Percentiles rank a stretch among this genome's conserved stretches.
Evolutionary conservation across 768 basidiomycete genomes (phyloP).

Genomic region (Clitopilus hobsonii): DNA sequence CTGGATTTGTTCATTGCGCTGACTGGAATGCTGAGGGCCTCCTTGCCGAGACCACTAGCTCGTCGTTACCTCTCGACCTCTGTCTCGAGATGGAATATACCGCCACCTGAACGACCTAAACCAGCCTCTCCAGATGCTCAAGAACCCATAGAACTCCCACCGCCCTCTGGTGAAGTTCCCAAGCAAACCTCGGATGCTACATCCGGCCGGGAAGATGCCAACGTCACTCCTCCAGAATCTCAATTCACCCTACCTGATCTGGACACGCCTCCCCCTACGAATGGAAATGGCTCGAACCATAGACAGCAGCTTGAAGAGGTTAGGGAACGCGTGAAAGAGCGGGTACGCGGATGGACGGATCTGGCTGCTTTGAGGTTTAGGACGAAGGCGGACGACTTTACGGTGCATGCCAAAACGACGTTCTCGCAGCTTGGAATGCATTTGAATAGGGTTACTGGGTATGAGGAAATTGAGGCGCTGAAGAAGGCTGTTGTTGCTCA

Average conservation of each 20-base stretch:
- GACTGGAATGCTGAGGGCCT: conserved; percentile 28
- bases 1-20: not conserved
- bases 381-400: conserved; percentile 53
- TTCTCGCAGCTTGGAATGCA: conserved; percentile 74
- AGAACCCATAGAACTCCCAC: not conserved
- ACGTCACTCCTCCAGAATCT: not conserved
- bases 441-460: conserved; percentile 87
- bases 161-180: not conserved
- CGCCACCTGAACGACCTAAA: not conserved
- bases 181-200: not conserved
- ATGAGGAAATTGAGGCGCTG: conserved; percentile 81
- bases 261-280: not conserved
- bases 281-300: not conserved
- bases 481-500: conserved; percentile 74
- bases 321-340: conserved; percentile 33
- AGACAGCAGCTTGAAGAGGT: not conserved
- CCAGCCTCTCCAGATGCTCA: not conserved
- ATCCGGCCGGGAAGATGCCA: not conserved
- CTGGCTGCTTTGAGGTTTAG: conserved; percentile 41
- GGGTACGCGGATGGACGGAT: conserved; percentile 48
- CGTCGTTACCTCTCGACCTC: conserved; percentile 25
- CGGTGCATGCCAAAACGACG: conserved; percentile 47
- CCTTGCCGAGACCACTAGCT: conserved; percentile 21
- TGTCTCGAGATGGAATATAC: conserved; percentile 23
- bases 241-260: not conserved